Conservation (phyloP, 352 stramenopile genomes). For the Pythium folliculosum region DNA sequence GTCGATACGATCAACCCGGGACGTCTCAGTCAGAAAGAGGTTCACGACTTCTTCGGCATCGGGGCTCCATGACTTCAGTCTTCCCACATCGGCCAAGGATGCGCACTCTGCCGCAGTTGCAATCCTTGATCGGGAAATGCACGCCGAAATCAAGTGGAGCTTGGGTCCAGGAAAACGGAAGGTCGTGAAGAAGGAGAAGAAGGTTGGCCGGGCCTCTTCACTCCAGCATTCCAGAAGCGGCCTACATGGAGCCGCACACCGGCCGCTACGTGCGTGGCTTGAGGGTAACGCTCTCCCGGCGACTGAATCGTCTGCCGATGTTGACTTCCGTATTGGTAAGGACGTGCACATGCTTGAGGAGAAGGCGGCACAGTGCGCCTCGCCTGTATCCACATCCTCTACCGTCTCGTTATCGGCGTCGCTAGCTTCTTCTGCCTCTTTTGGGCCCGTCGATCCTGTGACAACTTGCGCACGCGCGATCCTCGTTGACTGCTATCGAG, state of each 20-base stretch:
- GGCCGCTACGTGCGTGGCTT: conserved; percentile 18
- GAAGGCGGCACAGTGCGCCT: conserved; percentile 27
- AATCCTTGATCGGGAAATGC: conserved; percentile 9
- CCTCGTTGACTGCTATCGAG: conserved; percentile 68
- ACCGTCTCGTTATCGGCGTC: conserved; percentile 38
- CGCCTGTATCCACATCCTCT: conserved; percentile 44
- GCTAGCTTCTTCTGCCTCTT: conserved; percentile 41
- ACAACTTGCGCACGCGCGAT: conserved; percentile 64
- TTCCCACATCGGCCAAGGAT: conserved; percentile 5
- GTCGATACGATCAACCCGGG: conserved; percentile 18
- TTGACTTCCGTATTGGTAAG: not conserved
- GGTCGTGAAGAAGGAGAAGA: conserved; percentile 36
- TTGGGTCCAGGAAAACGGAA: conserved; percentile 29
- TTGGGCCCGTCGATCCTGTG: conserved; percentile 51
- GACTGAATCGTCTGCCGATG: not conserved
- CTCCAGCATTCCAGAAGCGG: conserved; percentile 7
- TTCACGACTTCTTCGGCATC: not conserved
- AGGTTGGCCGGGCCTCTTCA: conserved; percentile 4
- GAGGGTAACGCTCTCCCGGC: not conserved
- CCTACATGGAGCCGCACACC: not conserved
- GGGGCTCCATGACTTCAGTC: conserved; percentile 24
- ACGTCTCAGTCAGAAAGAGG: conserved; percentile 19
- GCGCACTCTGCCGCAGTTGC: not conserved
- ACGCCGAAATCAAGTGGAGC: conserved; percentile 32
- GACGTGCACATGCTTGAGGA: conserved; percentile 32